Conservation (phyloP, 2,329 filamentous ascomycete genomes). For the Sordariomycetes sp. region DNA sequence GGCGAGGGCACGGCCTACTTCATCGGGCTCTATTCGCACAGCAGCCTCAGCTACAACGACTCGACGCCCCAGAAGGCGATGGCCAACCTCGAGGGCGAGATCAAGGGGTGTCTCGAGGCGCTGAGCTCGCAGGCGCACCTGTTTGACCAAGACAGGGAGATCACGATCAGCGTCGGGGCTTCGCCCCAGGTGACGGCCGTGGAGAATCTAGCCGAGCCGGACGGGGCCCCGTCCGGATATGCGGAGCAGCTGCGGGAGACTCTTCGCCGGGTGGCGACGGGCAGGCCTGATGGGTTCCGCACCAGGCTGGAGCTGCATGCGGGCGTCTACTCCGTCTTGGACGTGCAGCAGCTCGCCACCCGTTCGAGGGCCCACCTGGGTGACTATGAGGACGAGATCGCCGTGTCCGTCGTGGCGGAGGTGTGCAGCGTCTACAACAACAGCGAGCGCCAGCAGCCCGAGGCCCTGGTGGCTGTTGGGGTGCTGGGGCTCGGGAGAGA, state of each 20-base stretch:
- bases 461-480: conserved; percentile 48
- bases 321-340: conserved; percentile 53
- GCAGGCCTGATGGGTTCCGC: conserved; percentile 2
- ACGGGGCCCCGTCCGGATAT: not conserved
- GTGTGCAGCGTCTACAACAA: conserved; percentile 48
- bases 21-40: conserved; percentile 20
- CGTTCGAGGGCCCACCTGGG: conserved; percentile 21
- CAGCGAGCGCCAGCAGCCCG: conserved; percentile 19
- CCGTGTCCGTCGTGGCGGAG: conserved; percentile 46
- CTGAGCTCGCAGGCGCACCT: conserved; percentile 7
- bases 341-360: conserved; percentile 55
- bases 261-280: not conserved
- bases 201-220: conserved; percentile 12
- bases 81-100: conserved; percentile 16
- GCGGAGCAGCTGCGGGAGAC: conserved; percentile 2
- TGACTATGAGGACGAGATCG: conserved; percentile 33
- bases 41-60: conserved; percentile 20
- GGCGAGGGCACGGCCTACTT: conserved; percentile 5
- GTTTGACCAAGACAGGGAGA: conserved; percentile 8
- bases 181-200: conserved; percentile 19
- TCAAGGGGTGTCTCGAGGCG: conserved; percentile 17
- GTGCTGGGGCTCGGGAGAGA: conserved; percentile 49
- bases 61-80: conserved; percentile 15
- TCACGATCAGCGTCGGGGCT: conserved; percentile 19
- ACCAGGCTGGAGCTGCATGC: conserved; percentile 47